phyloP scores from a whole-genome alignment of 768 basidiomycete genomes.

The Suillus paluster region DNA sequence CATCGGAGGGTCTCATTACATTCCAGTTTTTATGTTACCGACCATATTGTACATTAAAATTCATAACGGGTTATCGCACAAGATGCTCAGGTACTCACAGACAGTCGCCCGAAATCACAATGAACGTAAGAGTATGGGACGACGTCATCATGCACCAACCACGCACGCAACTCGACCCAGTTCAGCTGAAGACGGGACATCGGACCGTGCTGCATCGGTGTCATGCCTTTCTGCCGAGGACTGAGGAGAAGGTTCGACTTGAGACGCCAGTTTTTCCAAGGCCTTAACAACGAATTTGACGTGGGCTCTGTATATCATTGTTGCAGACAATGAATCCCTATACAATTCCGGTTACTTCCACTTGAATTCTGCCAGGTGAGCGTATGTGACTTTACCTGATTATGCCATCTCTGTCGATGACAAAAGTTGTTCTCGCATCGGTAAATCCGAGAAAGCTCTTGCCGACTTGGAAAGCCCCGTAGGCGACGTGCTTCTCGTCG shows the following conservation, averaged over 20 bases:
- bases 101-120: background rate
- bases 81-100: background rate
- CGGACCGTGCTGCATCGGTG: background rate
- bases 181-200: conserved; percentile 15
- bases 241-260: background rate
- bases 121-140: background rate
- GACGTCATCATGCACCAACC: conserved; percentile 20
- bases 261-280: conserved; percentile 51
- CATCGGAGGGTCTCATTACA: too few relatives aligned
- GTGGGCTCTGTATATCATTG: conserved; percentile 67
- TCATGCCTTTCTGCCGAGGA: background rate
- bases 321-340: conserved; percentile 64
- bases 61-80: background rate
- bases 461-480: conserved; percentile 68
- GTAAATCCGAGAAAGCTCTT: conserved; percentile 69
- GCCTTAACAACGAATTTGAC: conserved; percentile 73
- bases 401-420: conserved; percentile 74
- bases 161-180: conserved; percentile 26
- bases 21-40: background rate
- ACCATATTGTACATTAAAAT: background rate
- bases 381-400: conserved; percentile 50
- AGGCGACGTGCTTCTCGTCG: conserved; percentile 63
- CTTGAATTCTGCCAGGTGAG: conserved; percentile 10
- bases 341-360: background rate
- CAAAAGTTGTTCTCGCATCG: conserved; percentile 71